Percentiles rank a stretch among this genome's conserved stretches.
Evolutionary conservation across 306 rosid species (phyloP).

Genomic region (Morella rubra): DNA sequence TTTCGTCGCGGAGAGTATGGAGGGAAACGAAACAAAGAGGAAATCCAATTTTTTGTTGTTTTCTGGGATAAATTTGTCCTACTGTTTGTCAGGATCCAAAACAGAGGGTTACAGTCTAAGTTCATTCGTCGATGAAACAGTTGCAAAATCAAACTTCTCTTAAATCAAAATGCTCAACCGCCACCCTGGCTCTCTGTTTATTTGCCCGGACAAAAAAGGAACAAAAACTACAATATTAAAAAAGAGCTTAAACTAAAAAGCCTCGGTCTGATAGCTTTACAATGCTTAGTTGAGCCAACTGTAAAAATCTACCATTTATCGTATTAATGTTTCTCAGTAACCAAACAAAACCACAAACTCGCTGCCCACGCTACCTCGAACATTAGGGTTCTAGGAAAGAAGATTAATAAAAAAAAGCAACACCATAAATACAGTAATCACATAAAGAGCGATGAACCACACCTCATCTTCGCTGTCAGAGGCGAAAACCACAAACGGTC

Average conservation of each 20-base stretch:
- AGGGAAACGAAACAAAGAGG: neutral
- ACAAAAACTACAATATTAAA: neutral
- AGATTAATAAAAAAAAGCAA: neutral
- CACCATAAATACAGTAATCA: neutral
- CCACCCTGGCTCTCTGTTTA: neutral
- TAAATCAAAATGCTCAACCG: neutral
- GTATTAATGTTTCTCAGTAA: neutral
- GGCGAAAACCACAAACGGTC: neutral
- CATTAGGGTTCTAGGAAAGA: neutral
- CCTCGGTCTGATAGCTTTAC: neutral
- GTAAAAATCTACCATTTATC: neutral
- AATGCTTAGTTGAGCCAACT: neutral
- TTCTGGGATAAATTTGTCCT: neutral
- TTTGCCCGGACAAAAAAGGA: neutral
- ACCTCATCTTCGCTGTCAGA: slow-evolving; percentile 3
- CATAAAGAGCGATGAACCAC: neutral
- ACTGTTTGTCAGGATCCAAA: too few relatives aligned
- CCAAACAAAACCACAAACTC: neutral
- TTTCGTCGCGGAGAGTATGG: neutral
- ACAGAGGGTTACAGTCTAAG: neutral
- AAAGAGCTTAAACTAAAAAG: neutral
- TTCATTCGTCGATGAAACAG: neutral
- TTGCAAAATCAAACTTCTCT: neutral
- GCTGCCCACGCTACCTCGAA: neutral
- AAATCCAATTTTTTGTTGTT: neutral